Conservation (phyloP, 2,329 filamentous ascomycete species). For the Zelopaecilomyces penicillatus region DNA sequence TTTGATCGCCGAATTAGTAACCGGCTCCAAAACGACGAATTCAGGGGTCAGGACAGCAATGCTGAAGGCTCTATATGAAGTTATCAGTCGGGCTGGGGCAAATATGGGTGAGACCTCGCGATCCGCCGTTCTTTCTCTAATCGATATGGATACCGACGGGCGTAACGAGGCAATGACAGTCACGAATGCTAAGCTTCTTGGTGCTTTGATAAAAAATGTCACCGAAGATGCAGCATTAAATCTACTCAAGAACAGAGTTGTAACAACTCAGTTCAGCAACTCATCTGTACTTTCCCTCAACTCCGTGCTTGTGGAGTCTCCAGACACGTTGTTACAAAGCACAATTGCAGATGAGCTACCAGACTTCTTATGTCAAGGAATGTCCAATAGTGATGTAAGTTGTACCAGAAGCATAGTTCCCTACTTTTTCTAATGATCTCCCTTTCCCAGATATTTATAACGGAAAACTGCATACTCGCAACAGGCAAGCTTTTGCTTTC, state of each 20-base stretch:
- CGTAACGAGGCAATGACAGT: slow-evolving; percentile 72
- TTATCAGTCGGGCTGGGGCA: slow-evolving; percentile 84
- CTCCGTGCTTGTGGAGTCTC: slow-evolving; percentile 74
- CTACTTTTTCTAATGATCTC: too few relatives aligned
- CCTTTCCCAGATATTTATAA: slow-evolving; percentile 59
- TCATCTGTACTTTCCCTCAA: slow-evolving; percentile 82
- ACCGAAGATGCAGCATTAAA: slow-evolving; percentile 57
- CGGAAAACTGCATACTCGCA: slow-evolving; percentile 81
- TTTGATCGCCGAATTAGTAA: slow-evolving; percentile 81
- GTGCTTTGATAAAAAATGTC: slow-evolving; percentile 81
- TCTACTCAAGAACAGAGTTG: slow-evolving; percentile 62
- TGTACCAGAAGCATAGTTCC: not conserved
- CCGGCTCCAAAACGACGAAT: slow-evolving; percentile 85
- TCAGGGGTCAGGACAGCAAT: slow-evolving; percentile 86
- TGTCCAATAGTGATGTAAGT: slow-evolving; percentile 67
- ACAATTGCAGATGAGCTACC: slow-evolving; percentile 65
- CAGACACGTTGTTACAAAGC: slow-evolving; percentile 57
- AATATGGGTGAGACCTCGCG: slow-evolving; percentile 94
- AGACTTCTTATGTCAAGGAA: slow-evolving; percentile 69
- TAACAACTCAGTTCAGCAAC: slow-evolving; percentile 66
- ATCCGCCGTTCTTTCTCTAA: slow-evolving; percentile 75
- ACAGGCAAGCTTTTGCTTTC: slow-evolving; percentile 83
- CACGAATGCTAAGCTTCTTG: slow-evolving; percentile 83
- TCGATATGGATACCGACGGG: slow-evolving; percentile 75
- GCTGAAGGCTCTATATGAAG: slow-evolving; percentile 93